Evolutionary conservation across 192 early-diverging fungal species (phyloP).

Genomic region (Rhizoclosmatium globosum): DNA sequence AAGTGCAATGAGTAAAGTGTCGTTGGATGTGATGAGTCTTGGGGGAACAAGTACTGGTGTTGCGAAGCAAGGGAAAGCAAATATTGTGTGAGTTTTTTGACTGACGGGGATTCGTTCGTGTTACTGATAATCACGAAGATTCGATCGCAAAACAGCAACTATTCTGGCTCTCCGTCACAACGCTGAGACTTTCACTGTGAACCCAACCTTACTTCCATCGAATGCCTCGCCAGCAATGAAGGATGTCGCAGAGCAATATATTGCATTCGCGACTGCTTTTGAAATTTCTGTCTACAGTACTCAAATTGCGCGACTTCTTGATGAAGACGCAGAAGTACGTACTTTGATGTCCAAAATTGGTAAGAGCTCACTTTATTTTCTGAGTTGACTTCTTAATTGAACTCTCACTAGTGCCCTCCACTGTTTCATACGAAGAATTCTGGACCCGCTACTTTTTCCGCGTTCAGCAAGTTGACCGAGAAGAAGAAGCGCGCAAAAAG

Average conservation of each 20-base stretch:
- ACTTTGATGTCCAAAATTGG: conserved; percentile 39
- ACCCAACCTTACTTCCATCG: conserved; percentile 27
- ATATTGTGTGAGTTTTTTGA: conserved; percentile 40
- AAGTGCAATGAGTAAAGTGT: conserved; percentile 36
- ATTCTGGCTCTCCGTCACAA: conserved; percentile 38
- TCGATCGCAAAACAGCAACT: conserved; percentile 47
- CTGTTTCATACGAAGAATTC: conserved; percentile 45
- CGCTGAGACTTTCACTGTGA: conserved; percentile 31
- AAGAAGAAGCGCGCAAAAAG: conserved; percentile 49
- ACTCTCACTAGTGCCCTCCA: conserved; percentile 39
- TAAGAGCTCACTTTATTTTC: background rate
- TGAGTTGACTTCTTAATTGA: conserved; percentile 6
- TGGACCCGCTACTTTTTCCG: conserved; percentile 58
- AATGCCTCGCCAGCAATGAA: conserved; percentile 7
- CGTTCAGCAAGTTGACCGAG: conserved; percentile 47
- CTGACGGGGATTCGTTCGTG: background rate
- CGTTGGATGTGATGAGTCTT: background rate
- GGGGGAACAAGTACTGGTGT: background rate
- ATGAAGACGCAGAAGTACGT: conserved; percentile 44
- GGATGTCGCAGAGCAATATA: conserved; percentile 34
- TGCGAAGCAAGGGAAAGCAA: background rate
- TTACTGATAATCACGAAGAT: conserved; percentile 18
- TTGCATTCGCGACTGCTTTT: conserved; percentile 26
- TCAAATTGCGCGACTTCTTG: conserved; percentile 41
- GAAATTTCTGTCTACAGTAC: conserved; percentile 32